These are phyloP conservation scores for Plasmodium knowlesi DNA, from an alignment of 169 alveolate species.

Conservation along the genomic window DNA sequence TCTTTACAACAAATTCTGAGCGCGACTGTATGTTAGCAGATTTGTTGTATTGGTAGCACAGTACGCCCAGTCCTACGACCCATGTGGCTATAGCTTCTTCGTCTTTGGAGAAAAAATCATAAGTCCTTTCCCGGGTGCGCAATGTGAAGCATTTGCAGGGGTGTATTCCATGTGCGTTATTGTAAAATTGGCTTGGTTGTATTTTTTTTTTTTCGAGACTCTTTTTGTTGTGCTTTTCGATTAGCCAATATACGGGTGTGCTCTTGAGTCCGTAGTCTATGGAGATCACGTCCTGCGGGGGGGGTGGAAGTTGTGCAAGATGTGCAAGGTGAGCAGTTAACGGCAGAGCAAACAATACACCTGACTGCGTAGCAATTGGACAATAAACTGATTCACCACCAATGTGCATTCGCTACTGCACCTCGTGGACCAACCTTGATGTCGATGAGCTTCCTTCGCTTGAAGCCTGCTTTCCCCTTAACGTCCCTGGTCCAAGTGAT, in stretches of 20 bases:
- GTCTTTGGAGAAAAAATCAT: slow-evolving; percentile 63
- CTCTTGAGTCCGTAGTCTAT: slow-evolving; percentile 54
- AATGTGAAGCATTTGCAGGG: slow-evolving; percentile 59
- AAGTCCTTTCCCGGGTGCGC: slow-evolving; percentile 38
- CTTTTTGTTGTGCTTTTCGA: slow-evolving; percentile 46
- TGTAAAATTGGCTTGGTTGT: slow-evolving; percentile 7
- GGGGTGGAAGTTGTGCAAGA: neutral
- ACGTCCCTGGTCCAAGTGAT: slow-evolving; percentile 51
- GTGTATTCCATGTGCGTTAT: slow-evolving; percentile 12
- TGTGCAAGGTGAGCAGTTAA: neutral
- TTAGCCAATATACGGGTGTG: slow-evolving; percentile 74
- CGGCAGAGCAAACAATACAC: neutral
- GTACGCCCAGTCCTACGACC: slow-evolving; percentile 56
- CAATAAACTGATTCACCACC: neutral
- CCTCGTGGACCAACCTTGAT: slow-evolving; percentile 40
- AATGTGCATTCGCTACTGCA: neutral
- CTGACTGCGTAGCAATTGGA: neutral
- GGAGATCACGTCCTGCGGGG: slow-evolving; percentile 37
- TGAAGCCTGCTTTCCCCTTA: slow-evolving; percentile 5
- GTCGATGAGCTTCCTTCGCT: slow-evolving; percentile 38
- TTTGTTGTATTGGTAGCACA: slow-evolving; percentile 34
- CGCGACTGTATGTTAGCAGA: slow-evolving; percentile 48
- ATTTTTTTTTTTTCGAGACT: slow-evolving; percentile 41
- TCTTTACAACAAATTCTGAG: slow-evolving; percentile 59
- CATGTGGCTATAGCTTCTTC: slow-evolving; percentile 44